Evolutionary conservation across 139 green algal species (phyloP).

Genomic region (Micractinium conductrix): DNA sequence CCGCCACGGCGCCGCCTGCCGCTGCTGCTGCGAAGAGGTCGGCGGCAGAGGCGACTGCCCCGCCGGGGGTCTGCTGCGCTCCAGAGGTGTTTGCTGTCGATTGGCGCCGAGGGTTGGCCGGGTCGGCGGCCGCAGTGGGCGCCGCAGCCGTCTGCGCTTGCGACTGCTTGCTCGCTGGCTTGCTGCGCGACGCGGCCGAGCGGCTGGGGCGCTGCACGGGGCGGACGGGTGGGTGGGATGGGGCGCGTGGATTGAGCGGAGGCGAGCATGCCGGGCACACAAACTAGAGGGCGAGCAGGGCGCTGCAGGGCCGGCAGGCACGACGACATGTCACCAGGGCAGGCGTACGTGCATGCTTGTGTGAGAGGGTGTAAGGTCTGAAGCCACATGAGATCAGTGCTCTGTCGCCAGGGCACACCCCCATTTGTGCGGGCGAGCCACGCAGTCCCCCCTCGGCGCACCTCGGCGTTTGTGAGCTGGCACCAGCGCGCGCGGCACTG

Average conservation of each 20-base stretch:
- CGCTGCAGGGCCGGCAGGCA: too few relatives aligned
- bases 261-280: too few relatives aligned
- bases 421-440: too few relatives aligned
- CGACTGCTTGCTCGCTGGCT: not conserved
- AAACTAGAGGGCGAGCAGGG: not conserved
- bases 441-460: not conserved
- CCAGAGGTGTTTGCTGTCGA: constrained; percentile 24
- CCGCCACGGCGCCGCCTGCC: not conserved
- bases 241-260: too few relatives aligned
- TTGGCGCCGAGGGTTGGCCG: constrained; percentile 11
- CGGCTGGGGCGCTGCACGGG: constrained; percentile 24
- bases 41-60: not conserved
- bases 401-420: too few relatives aligned
- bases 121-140: not conserved
- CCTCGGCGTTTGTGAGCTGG: constrained; percentile 50
- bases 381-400: too few relatives aligned
- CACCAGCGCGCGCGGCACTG: constrained; percentile 84
- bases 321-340: too few relatives aligned
- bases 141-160: not conserved
- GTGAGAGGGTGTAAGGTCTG: too few relatives aligned
- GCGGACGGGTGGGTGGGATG: too few relatives aligned
- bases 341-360: too few relatives aligned
- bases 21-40: constrained; percentile 14
- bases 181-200: constrained; percentile 1
- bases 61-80: not conserved